Evolutionary conservation across 768 basidiomycete genomes (phyloP), one percentile per base, ranked within the genome.

Genomic region (Rhodotorula toruloides): DNA sequence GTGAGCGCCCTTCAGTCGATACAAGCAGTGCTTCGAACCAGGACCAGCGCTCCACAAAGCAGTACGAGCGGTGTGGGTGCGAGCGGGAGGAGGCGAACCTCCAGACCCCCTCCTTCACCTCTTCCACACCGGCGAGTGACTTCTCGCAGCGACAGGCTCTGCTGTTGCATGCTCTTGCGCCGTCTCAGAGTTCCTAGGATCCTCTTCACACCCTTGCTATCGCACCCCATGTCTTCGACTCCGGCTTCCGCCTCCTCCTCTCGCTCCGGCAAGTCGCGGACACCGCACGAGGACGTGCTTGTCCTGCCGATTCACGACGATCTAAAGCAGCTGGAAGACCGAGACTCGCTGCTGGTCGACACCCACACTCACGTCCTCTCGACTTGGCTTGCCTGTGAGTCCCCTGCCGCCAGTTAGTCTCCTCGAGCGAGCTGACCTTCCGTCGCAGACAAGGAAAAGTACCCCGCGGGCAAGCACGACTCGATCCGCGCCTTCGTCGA

Each of bases 291-390:
- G 36, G 31, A n/a, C 25, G 43, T 52, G 0, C 55, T 69, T 4
- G 32, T 61, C 13, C 55, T 65, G 2, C 68, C 68, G 11, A 9
- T n/a, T 12, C 63, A 64, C 32, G 50, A 44, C 8, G 54, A 50
- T 16, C 17, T 64, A 13, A 29, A 40, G 34, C 50, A 9, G 14
- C n/a, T 36, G 10, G 13, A 19, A 25, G 50, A 61, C 8, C 37
- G 39, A 9, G 29, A 29, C 2, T 29, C 47, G 32, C 46, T 66
- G 13, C 84, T 91, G 71, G 80, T 91, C 25, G 90, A 92, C 78
- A 91, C 90, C 0, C 90, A 92, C 78, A 89, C 88, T 0, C 90
- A 91, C 73, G 79, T 91, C n/a, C 80, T 86, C 14, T 84, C 87
- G 0, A 92, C 90, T 0, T 91, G 83, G 71, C 80, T 81, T 1